Conservation (phyloP, 1,139 yeast species). For the Candida smagusa region DNA sequence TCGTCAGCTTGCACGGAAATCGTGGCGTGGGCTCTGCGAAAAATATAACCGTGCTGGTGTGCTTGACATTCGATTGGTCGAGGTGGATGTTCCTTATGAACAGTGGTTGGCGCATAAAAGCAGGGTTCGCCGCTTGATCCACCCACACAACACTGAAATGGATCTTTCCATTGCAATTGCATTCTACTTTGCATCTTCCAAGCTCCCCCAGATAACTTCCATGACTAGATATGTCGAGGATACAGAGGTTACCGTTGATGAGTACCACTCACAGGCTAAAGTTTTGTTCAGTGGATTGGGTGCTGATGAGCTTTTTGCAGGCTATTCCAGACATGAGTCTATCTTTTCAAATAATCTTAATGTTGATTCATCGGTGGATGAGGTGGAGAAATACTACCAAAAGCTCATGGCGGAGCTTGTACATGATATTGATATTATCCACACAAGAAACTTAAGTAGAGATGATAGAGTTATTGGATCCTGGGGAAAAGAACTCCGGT, state of each 20-base stretch:
- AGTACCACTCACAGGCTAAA: conserved; percentile 52
- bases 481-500: conserved; percentile 89
- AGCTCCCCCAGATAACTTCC: conserved; percentile 6
- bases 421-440: conserved; percentile 68
- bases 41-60: conserved; percentile 28
- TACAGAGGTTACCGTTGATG: neutral
- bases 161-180: conserved; percentile 93
- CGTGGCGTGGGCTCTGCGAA: conserved; percentile 51
- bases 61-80: conserved; percentile 49
- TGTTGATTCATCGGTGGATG: conserved; percentile 17
- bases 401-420: conserved; percentile 49
- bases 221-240: neutral
- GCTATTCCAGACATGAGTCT: conserved; percentile 76
- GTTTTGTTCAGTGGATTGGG: conserved; percentile 93
- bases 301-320: conserved; percentile 94
- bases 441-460: conserved; percentile 78
- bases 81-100: conserved; percentile 68
- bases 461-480: conserved; percentile 84
- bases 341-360: conserved; percentile 26
- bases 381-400: conserved; percentile 17
- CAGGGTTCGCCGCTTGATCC: conserved; percentile 63
- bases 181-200: conserved; percentile 69
- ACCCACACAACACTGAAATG: conserved; percentile 89
- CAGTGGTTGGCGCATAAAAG: conserved; percentile 54
- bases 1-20: conserved; percentile 62